Conservation (phyloP, 371 early-diverging fungal species). For the Rhizopus stolonifer region DNA sequence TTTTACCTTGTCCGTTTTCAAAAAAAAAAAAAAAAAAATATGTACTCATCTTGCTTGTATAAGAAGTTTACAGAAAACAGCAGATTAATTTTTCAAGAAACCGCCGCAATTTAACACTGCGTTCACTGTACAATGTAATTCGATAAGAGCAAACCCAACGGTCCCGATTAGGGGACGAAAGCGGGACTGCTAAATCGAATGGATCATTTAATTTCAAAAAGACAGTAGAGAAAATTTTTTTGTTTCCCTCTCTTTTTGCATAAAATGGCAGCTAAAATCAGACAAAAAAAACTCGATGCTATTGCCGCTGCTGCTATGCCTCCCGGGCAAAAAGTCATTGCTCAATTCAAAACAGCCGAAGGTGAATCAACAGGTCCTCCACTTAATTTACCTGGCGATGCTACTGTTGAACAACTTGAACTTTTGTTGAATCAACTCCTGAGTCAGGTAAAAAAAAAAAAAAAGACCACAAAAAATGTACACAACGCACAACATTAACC, state of each 20-base stretch:
- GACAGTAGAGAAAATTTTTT: constrained; percentile 1
- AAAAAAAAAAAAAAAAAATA: no score
- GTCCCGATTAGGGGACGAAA: no score
- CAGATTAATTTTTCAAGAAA: no score
- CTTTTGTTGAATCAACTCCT: constrained; percentile 88
- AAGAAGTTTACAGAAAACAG: no score
- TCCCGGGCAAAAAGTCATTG: constrained; percentile 60
- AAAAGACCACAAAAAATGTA: neutral
- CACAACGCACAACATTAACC: no score
- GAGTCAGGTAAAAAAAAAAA: constrained; percentile 61
- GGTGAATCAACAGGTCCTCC: constrained; percentile 84
- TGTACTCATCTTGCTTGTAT: no score
- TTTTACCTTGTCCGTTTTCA: constrained; percentile 1
- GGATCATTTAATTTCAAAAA: neutral
- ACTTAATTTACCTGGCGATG: constrained; percentile 80
- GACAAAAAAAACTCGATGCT: constrained; percentile 33
- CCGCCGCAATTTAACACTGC: no score
- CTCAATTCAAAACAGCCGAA: constrained; percentile 81
- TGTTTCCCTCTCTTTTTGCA: neutral
- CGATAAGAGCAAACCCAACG: no score
- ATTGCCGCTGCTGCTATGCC: constrained; percentile 45
- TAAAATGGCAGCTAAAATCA: constrained; percentile 32
- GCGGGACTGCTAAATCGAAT: no score
- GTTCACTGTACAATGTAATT: no score
- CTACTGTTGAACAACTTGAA: constrained; percentile 84